phyloP scores from a whole-genome alignment of 2,329 filamentous ascomycete genomes.

The Aspergillus sp. region DNA sequence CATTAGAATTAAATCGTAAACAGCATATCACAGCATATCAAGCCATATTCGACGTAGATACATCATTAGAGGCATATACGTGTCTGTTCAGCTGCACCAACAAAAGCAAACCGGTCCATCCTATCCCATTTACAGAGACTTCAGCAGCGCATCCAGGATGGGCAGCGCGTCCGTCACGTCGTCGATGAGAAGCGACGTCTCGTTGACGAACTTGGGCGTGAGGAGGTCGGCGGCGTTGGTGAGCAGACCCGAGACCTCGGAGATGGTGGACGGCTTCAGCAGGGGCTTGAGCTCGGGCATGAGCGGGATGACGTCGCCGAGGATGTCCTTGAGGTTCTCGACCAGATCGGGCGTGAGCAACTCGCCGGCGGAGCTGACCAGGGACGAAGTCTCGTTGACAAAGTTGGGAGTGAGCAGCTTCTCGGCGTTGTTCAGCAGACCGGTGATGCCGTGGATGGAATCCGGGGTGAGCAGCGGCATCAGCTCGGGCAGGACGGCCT shows the following conservation, averaged over 20 bases:
- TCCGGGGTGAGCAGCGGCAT: slow-evolving; percentile 8
- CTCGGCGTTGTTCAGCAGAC: slow-evolving; percentile 13
- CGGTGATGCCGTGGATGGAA: slow-evolving; percentile 14
- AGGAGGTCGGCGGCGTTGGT: slow-evolving; percentile 21
- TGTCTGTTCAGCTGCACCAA: neutral
- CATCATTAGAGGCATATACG: neutral
- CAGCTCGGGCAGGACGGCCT: neutral
- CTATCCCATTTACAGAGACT: neutral
- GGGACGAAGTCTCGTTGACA: neutral
- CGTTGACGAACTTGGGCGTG: slow-evolving; percentile 14
- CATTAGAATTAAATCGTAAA: neutral
- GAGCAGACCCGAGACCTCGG: slow-evolving; percentile 13
- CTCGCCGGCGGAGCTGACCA: neutral
- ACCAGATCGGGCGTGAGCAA: slow-evolving; percentile 18
- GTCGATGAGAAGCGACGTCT: slow-evolving; percentile 1
- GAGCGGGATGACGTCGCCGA: slow-evolving; percentile 12
- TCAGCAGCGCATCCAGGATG: slow-evolving; percentile 2
- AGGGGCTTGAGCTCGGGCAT: slow-evolving; percentile 18
- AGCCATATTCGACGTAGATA: neutral
- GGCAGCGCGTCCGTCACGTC: slow-evolving; percentile 1
- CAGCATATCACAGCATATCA: neutral
- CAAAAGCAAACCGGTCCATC: neutral
- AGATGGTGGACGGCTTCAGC: slow-evolving; percentile 4
- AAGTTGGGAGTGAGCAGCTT: neutral
- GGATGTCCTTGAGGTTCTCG: slow-evolving; percentile 15